Conservation (phyloP, 2,329 filamentous ascomycete species). For the Sclerotinia minor region DNA sequence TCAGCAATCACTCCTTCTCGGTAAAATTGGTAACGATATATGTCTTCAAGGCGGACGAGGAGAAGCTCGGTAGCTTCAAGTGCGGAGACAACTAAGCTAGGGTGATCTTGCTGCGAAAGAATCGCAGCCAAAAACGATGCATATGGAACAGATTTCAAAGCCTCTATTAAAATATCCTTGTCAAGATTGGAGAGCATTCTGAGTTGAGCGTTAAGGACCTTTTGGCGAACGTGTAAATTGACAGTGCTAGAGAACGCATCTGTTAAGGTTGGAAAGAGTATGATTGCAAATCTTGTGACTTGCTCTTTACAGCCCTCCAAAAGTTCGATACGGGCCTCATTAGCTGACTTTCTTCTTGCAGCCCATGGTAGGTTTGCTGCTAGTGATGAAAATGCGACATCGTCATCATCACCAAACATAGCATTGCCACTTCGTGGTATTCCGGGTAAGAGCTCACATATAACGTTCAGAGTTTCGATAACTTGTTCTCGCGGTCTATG, state of each 20-base stretch:
- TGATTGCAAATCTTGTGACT: conserved; percentile 87
- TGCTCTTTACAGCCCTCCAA: conserved; percentile 81
- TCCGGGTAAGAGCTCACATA: conserved; percentile 87
- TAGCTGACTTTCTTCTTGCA: conserved; percentile 57
- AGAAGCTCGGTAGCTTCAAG: conserved; percentile 88
- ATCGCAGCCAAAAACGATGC: conserved; percentile 95
- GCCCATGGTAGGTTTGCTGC: conserved; percentile 47
- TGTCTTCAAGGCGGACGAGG: conserved; percentile 76
- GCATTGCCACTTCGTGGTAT: conserved; percentile 59
- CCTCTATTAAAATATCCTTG: conserved; percentile 77
- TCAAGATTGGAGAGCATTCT: conserved; percentile 99
- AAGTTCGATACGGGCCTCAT: conserved; percentile 79
- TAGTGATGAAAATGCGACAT: conserved; percentile 45
- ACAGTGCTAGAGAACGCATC: conserved; percentile 98
- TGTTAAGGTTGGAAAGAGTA: conserved; percentile 90
- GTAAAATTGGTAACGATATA: conserved; percentile 96
- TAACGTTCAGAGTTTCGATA: conserved; percentile 94
- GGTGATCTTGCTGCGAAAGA: conserved; percentile 90
- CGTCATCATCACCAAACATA: conserved; percentile 48
- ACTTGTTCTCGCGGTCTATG: conserved; percentile 95
- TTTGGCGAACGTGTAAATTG: conserved; percentile 90
- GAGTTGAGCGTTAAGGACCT: conserved; percentile 90
- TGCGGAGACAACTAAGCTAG: conserved; percentile 80
- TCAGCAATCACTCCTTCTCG: conserved; percentile 94
- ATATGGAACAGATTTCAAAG: conserved; percentile 84